Base-by-base conservation (phyloP, 768 basidiomycete species). In the Myochromella boudieri region DNA sequence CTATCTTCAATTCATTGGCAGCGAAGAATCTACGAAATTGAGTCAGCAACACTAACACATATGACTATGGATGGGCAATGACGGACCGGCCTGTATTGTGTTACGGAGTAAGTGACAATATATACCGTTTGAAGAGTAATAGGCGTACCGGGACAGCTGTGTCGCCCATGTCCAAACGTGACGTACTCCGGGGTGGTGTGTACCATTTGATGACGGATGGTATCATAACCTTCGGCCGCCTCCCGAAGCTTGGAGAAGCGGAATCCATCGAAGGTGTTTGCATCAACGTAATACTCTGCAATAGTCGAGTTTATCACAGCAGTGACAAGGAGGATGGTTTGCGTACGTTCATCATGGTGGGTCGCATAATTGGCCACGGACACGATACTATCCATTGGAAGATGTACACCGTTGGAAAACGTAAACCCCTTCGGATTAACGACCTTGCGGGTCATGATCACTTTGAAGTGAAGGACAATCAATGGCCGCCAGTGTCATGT, bases 361-460 rank as follows among this genome's bases (percentile, higher is more conserved):
- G 45, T 46, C 3, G 45, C 45, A 15, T 46, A 46, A 31, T 46
- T 46, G n/a, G 45, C 45, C 28, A 46, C 45, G 24, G 45, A 46
- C 10, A 46, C 36, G 11, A 46, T 46, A 6, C 36, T 28, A 17
- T 46, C 12, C 28, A 21, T 39, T 31, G 45, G 45, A 4, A 46
- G 28, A 12, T 46, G 45, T 3, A 46, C 45, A 6, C 45, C 45
- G 18, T 46, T 46, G 18, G 45, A 46, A 11, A 46, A 46, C 2
- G 45, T 46, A 18, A 38, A 46, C 11, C 45, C 45, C 32, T 46
- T 37, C 8, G 45, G 17, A 31, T 39, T 46, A 3, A 46, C 37
- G 3, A 46, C 45, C 45, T 46, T 46, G 22, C 45, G 26, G 8
- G 45, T 37, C 45, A 46, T 46, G n/a, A 46, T 46, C 28, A 46